A percentile compares a stretch with the other conserved stretches of the same genome.
phyloP scores from a whole-genome alignment of 148 eudicot species.

The Polygonum maritimum region DNA sequence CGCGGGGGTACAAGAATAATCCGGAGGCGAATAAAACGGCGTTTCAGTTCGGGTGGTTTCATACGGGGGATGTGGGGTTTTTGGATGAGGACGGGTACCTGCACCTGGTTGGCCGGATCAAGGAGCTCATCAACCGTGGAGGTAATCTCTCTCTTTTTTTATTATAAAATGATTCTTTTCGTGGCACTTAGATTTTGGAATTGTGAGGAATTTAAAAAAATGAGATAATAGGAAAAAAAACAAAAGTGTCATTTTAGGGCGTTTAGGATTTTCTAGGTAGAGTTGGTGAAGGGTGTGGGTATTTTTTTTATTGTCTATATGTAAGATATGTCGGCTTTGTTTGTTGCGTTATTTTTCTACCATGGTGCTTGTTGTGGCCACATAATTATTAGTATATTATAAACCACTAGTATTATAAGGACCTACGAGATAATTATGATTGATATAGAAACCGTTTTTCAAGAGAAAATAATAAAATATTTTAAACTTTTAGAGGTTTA shows the following conservation, averaged over 20 bases:
- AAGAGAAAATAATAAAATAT: no score
- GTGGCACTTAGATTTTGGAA: background rate
- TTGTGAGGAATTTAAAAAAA: background rate
- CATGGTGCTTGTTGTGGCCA: no score
- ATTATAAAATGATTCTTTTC: background rate
- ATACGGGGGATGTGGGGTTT: slow-evolving; percentile 85
- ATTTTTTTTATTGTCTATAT: background rate
- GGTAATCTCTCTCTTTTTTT: slow-evolving; percentile 27
- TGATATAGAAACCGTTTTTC: no score
- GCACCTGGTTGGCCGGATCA: slow-evolving; percentile 89
- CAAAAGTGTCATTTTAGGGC: background rate
- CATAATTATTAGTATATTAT: no score
- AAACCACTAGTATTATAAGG: no score
- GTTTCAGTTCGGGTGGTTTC: slow-evolving; percentile 85
- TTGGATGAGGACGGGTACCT: slow-evolving; percentile 77
- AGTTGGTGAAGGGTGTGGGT: background rate
- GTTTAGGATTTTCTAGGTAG: background rate
- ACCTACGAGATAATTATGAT: no score
- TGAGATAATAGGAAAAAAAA: background rate
- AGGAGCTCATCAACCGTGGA: slow-evolving; percentile 98
- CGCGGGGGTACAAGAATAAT: slow-evolving; percentile 80
- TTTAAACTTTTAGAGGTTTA: no score
- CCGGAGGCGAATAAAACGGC: slow-evolving; percentile 82
- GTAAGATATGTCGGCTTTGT: background rate
- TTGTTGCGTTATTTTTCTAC: background rate